Percentiles rank a stretch among this genome's conserved stretches.
Evolutionary conservation across 306 rosid species (phyloP).

Genomic region (Cicer pinnatifidum): DNA sequence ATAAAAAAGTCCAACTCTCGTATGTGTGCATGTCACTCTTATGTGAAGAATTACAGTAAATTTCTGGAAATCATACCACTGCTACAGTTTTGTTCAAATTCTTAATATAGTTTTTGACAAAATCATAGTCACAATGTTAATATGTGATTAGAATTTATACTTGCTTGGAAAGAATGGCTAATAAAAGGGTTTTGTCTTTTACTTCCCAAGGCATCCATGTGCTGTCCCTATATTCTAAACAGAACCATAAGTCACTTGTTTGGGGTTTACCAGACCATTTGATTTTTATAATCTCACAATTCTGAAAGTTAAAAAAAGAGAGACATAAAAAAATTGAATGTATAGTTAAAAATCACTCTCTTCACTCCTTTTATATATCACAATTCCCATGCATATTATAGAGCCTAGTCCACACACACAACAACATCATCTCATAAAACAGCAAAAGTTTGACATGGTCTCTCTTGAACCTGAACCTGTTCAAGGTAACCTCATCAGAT

Average conservation of each 20-base stretch:
- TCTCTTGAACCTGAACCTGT: slow-evolving; percentile 57
- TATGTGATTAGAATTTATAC: not conserved
- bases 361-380: slow-evolving; percentile 56
- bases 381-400: slow-evolving; percentile 58
- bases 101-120: too few species aligned
- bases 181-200: slow-evolving; percentile 66
- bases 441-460: slow-evolving; percentile 52
- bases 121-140: too few species aligned
- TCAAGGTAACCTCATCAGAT: slow-evolving; percentile 54
- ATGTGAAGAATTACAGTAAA: too few species aligned
- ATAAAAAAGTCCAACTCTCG: too few species aligned
- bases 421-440: slow-evolving; percentile 18
- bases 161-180: slow-evolving; percentile 50
- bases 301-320: slow-evolving; percentile 52
- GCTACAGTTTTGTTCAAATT: too few species aligned
- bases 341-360: slow-evolving; percentile 45
- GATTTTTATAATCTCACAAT: slow-evolving; percentile 69
- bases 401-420: slow-evolving; percentile 36
- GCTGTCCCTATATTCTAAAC: slow-evolving; percentile 80
- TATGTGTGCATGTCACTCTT: too few species aligned
- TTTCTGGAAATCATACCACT: too few species aligned
- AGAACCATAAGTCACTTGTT: slow-evolving; percentile 64
- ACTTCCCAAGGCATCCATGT: slow-evolving; percentile 81
- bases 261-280: slow-evolving; percentile 73
- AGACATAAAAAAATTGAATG: slow-evolving; percentile 43